These are phyloP conservation scores for Aspergillus amoenus DNA, from an alignment of 2,329 filamentous ascomycete species.

Conservation along the genomic window DNA sequence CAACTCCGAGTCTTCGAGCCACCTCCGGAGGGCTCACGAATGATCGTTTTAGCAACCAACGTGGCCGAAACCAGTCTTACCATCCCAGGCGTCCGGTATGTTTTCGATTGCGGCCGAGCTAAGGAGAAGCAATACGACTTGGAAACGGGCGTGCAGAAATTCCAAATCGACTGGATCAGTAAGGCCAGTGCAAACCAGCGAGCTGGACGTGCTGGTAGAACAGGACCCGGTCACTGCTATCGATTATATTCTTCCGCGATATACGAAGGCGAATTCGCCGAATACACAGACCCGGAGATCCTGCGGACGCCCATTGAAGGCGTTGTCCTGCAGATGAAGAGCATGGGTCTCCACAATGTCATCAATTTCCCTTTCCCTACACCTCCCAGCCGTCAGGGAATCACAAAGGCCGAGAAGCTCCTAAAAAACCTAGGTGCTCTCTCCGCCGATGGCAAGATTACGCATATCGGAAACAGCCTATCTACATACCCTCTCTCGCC, in stretches of 20 bases:
- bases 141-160: conserved; percentile 90
- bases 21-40: conserved; percentile 75
- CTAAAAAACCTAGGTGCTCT: conserved; percentile 84
- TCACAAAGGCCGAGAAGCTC: conserved; percentile 82
- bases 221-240: conserved; percentile 94
- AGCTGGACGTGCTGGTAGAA: conserved; percentile 90
- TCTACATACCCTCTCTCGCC: conserved; percentile 88
- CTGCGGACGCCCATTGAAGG: conserved; percentile 88
- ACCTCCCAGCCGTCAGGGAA: conserved; percentile 71
- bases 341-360: conserved; percentile 87
- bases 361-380: conserved; percentile 96
- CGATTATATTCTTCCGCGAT: conserved; percentile 91
- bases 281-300: conserved; percentile 86
- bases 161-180: conserved; percentile 94
- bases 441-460: conserved; percentile 69
- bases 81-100: conserved; percentile 91
- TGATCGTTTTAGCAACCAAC: conserved; percentile 91
- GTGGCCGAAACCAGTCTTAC: conserved; percentile 96
- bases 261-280: conserved; percentile 79
- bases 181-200: conserved; percentile 93
- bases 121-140: conserved; percentile 90
- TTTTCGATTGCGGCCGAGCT: conserved; percentile 89
- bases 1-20: conserved; percentile 88
- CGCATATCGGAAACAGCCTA: conserved; percentile 75
- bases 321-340: conserved; percentile 89